phyloP scores from a whole-genome alignment of 2,329 filamentous ascomycete species.

The Cercospora canescens region DNA sequence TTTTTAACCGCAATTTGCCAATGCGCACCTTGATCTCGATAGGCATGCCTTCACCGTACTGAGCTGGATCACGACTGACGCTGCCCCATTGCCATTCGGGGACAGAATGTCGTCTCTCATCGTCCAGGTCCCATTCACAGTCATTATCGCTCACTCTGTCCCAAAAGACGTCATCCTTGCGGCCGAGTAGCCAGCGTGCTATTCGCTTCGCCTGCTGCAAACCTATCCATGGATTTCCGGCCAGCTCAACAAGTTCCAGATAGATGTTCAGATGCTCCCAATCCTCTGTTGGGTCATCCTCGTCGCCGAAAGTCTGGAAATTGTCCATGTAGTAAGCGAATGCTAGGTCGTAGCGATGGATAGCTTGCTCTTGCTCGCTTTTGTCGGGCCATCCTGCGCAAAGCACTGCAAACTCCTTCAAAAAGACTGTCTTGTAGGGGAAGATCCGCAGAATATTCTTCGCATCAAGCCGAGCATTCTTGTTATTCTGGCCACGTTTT shows the following conservation, averaged over 20 bases:
- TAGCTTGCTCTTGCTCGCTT: constrained; percentile 30
- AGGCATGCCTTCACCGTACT: constrained; percentile 74
- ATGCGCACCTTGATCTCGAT: constrained; percentile 81
- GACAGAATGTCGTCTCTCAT: constrained; percentile 63
- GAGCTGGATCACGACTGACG: constrained; percentile 46
- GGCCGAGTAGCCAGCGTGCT: constrained; percentile 79
- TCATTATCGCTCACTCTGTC: constrained; percentile 69
- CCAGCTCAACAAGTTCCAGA: constrained; percentile 71
- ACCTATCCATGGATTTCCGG: constrained; percentile 64
- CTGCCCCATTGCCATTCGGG: constrained; percentile 59
- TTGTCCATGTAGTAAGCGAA: constrained; percentile 49
- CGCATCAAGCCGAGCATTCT: constrained; percentile 52
- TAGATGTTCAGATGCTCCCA: constrained; percentile 90
- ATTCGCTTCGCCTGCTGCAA: constrained; percentile 69
- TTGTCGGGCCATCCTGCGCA: constrained; percentile 37
- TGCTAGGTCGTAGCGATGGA: constrained; percentile 50
- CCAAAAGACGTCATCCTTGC: constrained; percentile 75
- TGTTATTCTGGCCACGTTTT: constrained; percentile 39
- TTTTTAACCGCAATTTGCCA: constrained; percentile 75
- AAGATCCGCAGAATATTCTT: constrained; percentile 55
- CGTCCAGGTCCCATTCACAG: constrained; percentile 83
- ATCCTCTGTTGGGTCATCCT: constrained; percentile 48
- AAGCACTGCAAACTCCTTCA: constrained; percentile 58
- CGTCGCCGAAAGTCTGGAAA: constrained; percentile 38
- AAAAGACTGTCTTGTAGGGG: constrained; percentile 55